Evolutionary conservation across 176 grass and related monocot genomes (phyloP), one percentile per base, ranked within the genome.

Genomic region (Alopecurus myosuroides): DNA sequence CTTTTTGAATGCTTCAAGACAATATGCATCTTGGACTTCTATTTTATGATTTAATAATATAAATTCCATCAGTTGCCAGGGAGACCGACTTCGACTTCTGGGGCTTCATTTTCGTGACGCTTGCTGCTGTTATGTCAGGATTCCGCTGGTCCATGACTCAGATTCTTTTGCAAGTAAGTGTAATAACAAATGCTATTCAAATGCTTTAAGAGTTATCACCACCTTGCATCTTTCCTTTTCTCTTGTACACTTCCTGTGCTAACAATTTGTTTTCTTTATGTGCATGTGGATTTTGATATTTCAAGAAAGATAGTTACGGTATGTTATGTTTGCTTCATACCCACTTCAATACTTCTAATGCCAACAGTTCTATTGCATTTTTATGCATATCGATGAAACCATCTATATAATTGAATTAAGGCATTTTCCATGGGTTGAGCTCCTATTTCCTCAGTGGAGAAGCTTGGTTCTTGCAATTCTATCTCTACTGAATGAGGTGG

Each of bases 111-210:
- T 99, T 99, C 77, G 97, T 99, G 77, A 92, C 89, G 15, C 89
- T 99, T 91, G 97, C 97, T 89, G 93, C 97, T 88, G 97, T 99
- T 86, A 99, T 99, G 97, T 96, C 93, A 22, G 97, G 97, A 70
- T 99, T 96, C 62, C 91, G 97, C 63, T 99, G 97, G 97, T 99
- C 91, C 60, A 99, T 99, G 97, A 99, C 97, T 82, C 97, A 99
- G 49, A 96, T 99, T 85, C 86, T 99, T 30, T 89, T 99, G 86
- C 97, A 99, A 82, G 97, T 98, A 72, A 73, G 86, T 73, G 4
- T 81, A 60, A 64, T 45, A 70, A 60, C 52, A 62, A 78, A 39
- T 57, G 20, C 23, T 51, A 78, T 44, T 62, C 12, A 69, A 55
- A 74, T 80, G 1, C 56, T 71, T 52, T 66, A 48, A 10, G 61